These are phyloP conservation scores for Suhomyces tanzawaensis DNA, from an alignment of 805 yeast species.

Conservation along the genomic window DNA sequence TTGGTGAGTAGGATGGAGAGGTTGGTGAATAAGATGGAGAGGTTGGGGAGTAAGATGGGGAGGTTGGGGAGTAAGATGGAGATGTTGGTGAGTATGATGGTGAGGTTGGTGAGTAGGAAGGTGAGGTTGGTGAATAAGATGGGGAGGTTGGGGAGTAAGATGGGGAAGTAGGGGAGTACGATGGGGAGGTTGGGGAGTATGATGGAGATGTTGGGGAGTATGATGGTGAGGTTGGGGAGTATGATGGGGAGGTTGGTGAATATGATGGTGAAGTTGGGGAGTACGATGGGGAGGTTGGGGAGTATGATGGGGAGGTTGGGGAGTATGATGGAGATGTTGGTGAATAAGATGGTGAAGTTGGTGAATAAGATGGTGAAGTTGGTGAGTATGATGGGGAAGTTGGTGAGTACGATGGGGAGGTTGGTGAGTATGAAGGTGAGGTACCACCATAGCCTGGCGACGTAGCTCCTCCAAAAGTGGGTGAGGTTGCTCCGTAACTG, in stretches of 20 bases:
- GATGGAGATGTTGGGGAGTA: conserved; percentile 64
- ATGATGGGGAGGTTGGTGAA: conserved; percentile 76
- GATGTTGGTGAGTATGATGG: conserved; percentile 27
- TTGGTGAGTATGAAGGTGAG: conserved; percentile 78
- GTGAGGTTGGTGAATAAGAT: conserved; percentile 27
- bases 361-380: conserved; percentile 71
- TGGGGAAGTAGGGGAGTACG: conserved; percentile 56
- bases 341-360: conserved; percentile 65
- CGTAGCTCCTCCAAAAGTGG: conserved; percentile 50
- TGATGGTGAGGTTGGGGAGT: conserved; percentile 76
- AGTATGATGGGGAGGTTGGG: conserved; percentile 67
- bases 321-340: conserved; percentile 60
- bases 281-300: conserved; percentile 80
- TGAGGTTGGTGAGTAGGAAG: conserved; percentile 26
- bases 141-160: conserved; percentile 27
- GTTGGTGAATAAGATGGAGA: conserved; percentile 24
- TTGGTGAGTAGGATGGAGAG: conserved; percentile 24
- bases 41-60: conserved; percentile 26
- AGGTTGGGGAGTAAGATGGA: conserved; percentile 26
- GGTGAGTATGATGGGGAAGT: conserved; percentile 62
- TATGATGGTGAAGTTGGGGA: conserved; percentile 75
- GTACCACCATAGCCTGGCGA: conserved; percentile 45
- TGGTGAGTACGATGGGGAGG: conserved; percentile 61
- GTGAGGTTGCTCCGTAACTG: conserved; percentile 48
- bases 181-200: conserved; percentile 72